Base-by-base conservation (phyloP, 2,329 filamentous ascomycete species). In the Rugonectria rugulosa region DNA sequence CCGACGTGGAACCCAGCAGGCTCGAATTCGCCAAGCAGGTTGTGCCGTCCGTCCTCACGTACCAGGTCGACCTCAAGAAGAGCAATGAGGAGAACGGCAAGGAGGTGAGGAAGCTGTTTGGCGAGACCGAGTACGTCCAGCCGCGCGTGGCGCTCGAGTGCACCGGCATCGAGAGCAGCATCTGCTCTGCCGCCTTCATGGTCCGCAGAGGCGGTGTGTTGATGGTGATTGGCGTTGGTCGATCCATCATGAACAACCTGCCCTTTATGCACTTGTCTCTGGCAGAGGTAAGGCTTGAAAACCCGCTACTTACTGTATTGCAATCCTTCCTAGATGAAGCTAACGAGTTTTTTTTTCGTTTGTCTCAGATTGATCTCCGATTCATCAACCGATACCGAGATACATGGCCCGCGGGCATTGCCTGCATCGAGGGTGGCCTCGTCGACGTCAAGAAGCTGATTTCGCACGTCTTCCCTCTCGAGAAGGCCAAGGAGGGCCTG, bases 311-410 rank as follows among this genome's bases (percentile, higher is more conserved):
- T 10, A 38, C 29, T 24, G 43, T 43, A 9, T n/a, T n/a, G n/a
- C n/a, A n/a, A n/a, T n/a, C n/a, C n/a, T 19, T 20, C n/a, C 5
- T 11, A 5, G 14, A 1, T 59, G 4, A 14, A 9, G 10, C 3
- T 17, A 14, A 31, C 15, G n/a, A n/a, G n/a, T n/a, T n/a, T 17
- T 29, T 15, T 36, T 15, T 40, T 23, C 26, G 37, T n/a, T 26
- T 8, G 20, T 17, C 20, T 27, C 29, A 68, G 66, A 88, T 90
- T 60, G 79, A 89, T 62, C 75, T 90, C 21, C 83, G 81, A 31
- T 90, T 90, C 72, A 90, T 89, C 68, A 89, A 90, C 69, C 79
- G 88, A 7, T 90, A 90, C 68, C 78, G 81, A 34, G 86, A 90
- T 65, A 89, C 87, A 0, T 90, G 88, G 87, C 87, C 87, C 0